A percentile compares a stretch with the other conserved stretches of the same genome.
These are phyloP conservation scores for Spirogloea muscicola DNA, from an alignment of 139 green algal genomes.

Conservation along the genomic window DNA sequence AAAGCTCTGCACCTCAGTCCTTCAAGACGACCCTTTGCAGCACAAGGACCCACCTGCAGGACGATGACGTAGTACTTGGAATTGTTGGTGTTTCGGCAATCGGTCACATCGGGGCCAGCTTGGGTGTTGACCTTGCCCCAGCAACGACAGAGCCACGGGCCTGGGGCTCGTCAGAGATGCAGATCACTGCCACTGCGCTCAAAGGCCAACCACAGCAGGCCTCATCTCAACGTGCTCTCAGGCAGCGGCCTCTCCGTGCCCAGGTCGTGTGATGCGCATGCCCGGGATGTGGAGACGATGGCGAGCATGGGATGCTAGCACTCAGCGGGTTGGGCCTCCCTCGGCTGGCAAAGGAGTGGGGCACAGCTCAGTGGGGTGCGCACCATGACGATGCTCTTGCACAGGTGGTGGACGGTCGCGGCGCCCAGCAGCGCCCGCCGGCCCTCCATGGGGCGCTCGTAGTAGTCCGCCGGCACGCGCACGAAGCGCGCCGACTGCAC, in stretches of 20 bases:
- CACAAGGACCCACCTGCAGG: slow-evolving; percentile 63
- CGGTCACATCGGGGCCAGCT: slow-evolving; percentile 31
- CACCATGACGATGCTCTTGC: slow-evolving; percentile 86
- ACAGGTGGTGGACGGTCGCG: slow-evolving; percentile 67
- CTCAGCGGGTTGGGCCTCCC: too few species aligned
- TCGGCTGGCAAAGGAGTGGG: too few species aligned
- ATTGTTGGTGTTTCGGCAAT: slow-evolving; percentile 54
- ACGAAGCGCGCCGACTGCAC: slow-evolving; percentile 55
- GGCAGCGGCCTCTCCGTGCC: not conserved
- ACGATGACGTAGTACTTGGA: slow-evolving; percentile 78
- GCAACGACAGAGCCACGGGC: not conserved
- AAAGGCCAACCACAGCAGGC: too few species aligned
- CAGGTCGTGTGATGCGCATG: too few species aligned
- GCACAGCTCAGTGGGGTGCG: too few species aligned
- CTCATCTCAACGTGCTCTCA: not conserved
- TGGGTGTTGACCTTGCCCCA: slow-evolving; percentile 42
- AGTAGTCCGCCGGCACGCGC: slow-evolving; percentile 76
- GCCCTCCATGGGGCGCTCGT: slow-evolving; percentile 68
- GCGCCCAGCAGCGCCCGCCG: slow-evolving; percentile 55
- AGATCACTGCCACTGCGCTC: too few species aligned
- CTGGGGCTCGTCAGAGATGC: not conserved
- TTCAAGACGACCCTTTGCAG: too few species aligned
- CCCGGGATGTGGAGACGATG: too few species aligned
- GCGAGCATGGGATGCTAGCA: too few species aligned
- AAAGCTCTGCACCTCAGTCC: too few species aligned